Base-by-base conservation (phyloP, 2,329 filamentous ascomycete genomes). In the Periconia digitata region DNA sequence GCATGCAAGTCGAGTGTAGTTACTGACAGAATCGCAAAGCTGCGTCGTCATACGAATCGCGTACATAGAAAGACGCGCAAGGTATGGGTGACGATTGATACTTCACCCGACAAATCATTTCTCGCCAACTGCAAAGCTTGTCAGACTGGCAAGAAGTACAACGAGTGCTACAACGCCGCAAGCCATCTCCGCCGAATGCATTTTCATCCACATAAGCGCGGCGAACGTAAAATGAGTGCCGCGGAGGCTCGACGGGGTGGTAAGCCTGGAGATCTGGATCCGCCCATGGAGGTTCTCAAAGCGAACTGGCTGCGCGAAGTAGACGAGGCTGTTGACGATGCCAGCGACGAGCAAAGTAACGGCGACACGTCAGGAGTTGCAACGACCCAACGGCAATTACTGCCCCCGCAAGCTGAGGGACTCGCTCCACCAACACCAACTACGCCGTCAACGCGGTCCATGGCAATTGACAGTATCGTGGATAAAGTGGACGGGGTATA, bases 161-260 rank as follows among this genome's bases (percentile, higher is more conserved):
- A 89, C 12, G 89, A 89, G 24, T 94, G 96, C 73, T 96, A 97
- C 72, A 96, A 96, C 62, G 92, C 91, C 0, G 91, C 90, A 0
- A 92, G 90, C 3, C 92, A 97, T 69, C 80, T 97, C 18, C 82
- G 92, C 24, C 85, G 92, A 43, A 88, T 88, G 8, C 92, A 97
- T 67, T 97, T 96, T 76, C 89, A 87, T 64, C 86, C 82, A 0
- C 79, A 81, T 58, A 81, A 82, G 60, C 77, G 80, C 24, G 67
- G 69, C 27, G 69, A 71, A 51, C 80, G 81, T 15, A 76, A 81
- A 46, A 74, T 74, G 62, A 79, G 78, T 18, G 81, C 81, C 58
- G 80, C 81, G 42, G 80, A 80, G 49, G 79, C 83, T 66, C 77
- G 80, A 56, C 74, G 81, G 36, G 82, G 81, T 21, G 82, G 81